Percentiles rank a stretch among this genome's conserved stretches.
Evolutionary conservation across 2,329 filamentous ascomycete species (phyloP).

Genomic region (Ciborinia camelliae): DNA sequence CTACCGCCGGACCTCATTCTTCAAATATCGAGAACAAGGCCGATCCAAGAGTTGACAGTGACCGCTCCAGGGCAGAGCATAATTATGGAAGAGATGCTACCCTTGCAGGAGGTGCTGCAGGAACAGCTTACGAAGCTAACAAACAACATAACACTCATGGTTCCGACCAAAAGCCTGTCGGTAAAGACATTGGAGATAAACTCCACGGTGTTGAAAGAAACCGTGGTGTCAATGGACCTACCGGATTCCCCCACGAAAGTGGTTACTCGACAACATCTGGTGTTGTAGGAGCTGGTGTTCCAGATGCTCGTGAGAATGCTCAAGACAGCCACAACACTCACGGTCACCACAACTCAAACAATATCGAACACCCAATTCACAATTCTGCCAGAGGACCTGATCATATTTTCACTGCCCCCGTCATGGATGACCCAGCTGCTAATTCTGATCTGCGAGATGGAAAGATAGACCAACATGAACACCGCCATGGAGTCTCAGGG

Average conservation of each 20-base stretch:
- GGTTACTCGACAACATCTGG: background rate
- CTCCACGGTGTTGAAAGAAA: constrained; percentile 26
- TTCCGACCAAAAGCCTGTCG: constrained; percentile 8
- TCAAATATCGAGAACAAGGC: constrained; percentile 41
- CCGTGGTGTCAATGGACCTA: constrained; percentile 19
- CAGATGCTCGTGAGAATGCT: constrained; percentile 13
- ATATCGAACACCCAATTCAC: background rate
- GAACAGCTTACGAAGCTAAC: constrained; percentile 22
- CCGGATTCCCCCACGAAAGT: constrained; percentile 16
- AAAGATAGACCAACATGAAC: constrained; percentile 8
- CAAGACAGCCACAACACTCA: constrained; percentile 2
- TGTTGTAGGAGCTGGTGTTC: constrained; percentile 9
- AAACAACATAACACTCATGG: constrained; percentile 25
- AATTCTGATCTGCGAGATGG: background rate
- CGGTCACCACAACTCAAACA: background rate
- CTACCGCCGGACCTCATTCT: constrained; percentile 37
- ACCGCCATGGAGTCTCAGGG: background rate
- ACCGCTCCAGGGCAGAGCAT: constrained; percentile 21
- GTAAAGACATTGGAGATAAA: constrained; percentile 21
- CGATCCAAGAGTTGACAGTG: constrained; percentile 41
- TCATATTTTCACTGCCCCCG: constrained; percentile 12
- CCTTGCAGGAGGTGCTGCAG: constrained; percentile 20
- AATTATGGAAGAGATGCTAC: constrained; percentile 26
- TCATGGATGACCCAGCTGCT: constrained; percentile 8
- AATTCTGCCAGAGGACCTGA: constrained; percentile 10